A percentile compares a stretch with the other conserved stretches of the same genome.
Evolutionary conservation across 768 basidiomycete genomes (phyloP).

Genomic region (Coprinopsis marcescibilis): DNA sequence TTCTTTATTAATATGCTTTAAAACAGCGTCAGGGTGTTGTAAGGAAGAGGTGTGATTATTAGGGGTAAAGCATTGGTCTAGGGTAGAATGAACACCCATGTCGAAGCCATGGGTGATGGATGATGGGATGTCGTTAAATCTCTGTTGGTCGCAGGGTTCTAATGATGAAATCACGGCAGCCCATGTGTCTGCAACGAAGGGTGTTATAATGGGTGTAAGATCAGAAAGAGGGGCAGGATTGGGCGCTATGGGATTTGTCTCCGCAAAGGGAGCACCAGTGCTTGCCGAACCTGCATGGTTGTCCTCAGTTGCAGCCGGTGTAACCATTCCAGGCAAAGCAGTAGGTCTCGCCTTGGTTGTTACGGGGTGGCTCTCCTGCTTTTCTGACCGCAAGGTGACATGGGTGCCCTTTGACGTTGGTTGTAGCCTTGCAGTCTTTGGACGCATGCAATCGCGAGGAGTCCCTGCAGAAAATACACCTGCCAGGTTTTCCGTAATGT

Average conservation of each 20-base stretch:
- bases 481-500: neutral
- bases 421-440: slow-evolving; percentile 3
- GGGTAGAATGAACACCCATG: slow-evolving; percentile 14
- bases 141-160: slow-evolving; percentile 12
- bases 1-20: slow-evolving; percentile 15
- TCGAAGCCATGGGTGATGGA: slow-evolving; percentile 20
- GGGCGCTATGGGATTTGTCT: slow-evolving; percentile 13
- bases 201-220: slow-evolving; percentile 19
- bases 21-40: slow-evolving; percentile 10
- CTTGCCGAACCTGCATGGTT: neutral
- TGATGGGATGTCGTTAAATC: slow-evolving; percentile 17
- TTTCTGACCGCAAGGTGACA: slow-evolving; percentile 6
- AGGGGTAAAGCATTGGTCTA: slow-evolving; percentile 13
- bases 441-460: slow-evolving; percentile 5
- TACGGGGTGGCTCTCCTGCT: neutral
- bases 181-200: slow-evolving; percentile 18
- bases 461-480: slow-evolving; percentile 14
- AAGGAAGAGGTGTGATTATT: slow-evolving; percentile 19
- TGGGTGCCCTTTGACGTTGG: slow-evolving; percentile 5
- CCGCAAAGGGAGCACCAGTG: slow-evolving; percentile 19
- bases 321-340: slow-evolving; percentile 16
- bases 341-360: slow-evolving; percentile 8
- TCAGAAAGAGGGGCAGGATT: slow-evolving; percentile 12
- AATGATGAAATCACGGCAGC: neutral
- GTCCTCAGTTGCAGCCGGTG: slow-evolving; percentile 6